phyloP scores from a whole-genome alignment of 129 eudicot species.

The Dittrichia graveolens region DNA sequence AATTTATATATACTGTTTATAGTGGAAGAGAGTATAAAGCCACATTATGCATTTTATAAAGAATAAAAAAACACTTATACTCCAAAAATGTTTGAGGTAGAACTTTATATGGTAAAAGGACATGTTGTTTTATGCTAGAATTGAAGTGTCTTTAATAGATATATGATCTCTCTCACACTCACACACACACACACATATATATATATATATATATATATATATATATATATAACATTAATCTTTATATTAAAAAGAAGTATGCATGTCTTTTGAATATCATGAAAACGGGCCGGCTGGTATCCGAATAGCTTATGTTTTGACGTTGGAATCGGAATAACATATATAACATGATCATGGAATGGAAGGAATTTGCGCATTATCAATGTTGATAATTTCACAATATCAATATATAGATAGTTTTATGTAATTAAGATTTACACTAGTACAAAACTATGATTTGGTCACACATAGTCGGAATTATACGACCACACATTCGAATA shows the following conservation, averaged over 20 bases:
- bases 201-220: neutral
- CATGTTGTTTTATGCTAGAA: constrained; percentile 5
- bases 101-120: neutral
- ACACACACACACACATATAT: too few relatives aligned
- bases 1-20: too few relatives aligned
- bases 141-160: neutral
- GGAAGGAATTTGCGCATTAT: too few relatives aligned
- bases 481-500: too few relatives aligned
- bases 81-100: neutral
- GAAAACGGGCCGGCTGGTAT: neutral
- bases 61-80: neutral
- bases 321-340: neutral
- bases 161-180: too few relatives aligned
- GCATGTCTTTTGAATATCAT: neutral
- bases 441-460: too few relatives aligned
- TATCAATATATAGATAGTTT: too few relatives aligned
- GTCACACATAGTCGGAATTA: too few relatives aligned
- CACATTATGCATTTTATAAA: neutral
- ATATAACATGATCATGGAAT: too few relatives aligned
- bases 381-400: too few relatives aligned
- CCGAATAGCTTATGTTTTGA: neutral
- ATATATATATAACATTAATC: too few relatives aligned
- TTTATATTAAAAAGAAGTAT: neutral
- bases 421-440: too few relatives aligned
- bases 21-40: neutral